Conservation (phyloP, 2,329 filamentous ascomycete species). For the Podosphaera xanthii region DNA sequence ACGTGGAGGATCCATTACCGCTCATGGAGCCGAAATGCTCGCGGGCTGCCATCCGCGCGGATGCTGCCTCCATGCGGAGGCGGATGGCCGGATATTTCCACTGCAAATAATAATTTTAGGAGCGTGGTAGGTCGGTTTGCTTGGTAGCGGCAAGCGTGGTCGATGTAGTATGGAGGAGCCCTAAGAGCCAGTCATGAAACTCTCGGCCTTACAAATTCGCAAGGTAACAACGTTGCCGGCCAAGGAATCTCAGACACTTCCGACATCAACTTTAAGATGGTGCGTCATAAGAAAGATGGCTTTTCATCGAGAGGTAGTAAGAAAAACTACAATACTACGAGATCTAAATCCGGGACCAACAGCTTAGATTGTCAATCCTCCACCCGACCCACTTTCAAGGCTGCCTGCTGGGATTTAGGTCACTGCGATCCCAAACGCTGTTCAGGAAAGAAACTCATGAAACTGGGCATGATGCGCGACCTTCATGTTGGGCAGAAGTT, state of each 20-base stretch:
- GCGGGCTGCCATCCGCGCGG: conserved; percentile 80
- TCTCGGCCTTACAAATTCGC: neutral
- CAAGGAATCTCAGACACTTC: neutral
- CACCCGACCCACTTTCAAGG: conserved; percentile 46
- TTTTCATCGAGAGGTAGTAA: conserved; percentile 39
- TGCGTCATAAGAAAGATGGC: conserved; percentile 87
- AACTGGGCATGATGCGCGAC: conserved; percentile 78
- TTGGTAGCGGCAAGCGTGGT: conserved; percentile 5
- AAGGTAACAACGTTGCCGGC: neutral
- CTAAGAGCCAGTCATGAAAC: neutral
- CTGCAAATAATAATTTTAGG: conserved; percentile 2
- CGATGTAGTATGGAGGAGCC: conserved; percentile 4
- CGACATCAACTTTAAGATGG: conserved; percentile 31
- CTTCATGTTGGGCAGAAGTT: conserved; percentile 81
- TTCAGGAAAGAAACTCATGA: conserved; percentile 86
- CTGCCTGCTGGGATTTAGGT: conserved; percentile 91
- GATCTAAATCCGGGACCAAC: conserved; percentile 27
- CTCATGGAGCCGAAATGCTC: conserved; percentile 77
- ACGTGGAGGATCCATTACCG: conserved; percentile 57
- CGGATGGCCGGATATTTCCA: conserved; percentile 6
- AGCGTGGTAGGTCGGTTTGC: neutral
- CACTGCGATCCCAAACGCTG: conserved; percentile 96
- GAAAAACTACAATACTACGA: conserved; percentile 40
- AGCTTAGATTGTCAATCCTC: conserved; percentile 20
- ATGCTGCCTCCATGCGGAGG: conserved; percentile 65